Base-by-base conservation (phyloP, 345 rosid genomes). In the Bretschneidera sinensis region DNA sequence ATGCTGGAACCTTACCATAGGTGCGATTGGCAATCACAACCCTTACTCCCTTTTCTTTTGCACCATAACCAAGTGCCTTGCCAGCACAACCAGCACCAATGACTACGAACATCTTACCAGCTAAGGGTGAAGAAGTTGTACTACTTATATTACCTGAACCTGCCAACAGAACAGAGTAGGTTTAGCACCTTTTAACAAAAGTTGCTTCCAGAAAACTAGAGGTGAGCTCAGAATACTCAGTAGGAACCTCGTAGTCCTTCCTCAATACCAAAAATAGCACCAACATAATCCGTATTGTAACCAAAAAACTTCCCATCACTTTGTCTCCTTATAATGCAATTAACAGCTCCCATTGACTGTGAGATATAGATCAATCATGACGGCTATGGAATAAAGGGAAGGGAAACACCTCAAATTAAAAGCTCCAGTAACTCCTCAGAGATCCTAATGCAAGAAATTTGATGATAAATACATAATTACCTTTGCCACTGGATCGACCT, bases 11-110 rank as follows among this genome's bases (percentile, higher is more conserved):
- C 50, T 79, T 67, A 84, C 98, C 87, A 54, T 65, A 89, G 43
- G 97, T 87, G 28, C 99, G 87, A 75, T 94, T 94, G 47, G 97
- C 92, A 72, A 89, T 87, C 48, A 83, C 84, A 50, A 89, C 84
- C 66, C 80, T 84, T 0, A 92, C 97, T 19, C 97, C 97, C 57
- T 94, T 94, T 55, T 78, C 86, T 69, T 86, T 89, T 66, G 99
- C 99, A 66, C 97, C 97, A 65, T 79, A 94, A 67, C 90, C 97
- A 69, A 94, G 92, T 28, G 97, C 96, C 84, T 86, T 89, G 60
- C 97, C 95, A 63, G 97, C 92, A 67, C 97, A 95, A 50, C 99
- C 97, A 51, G 97, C 90, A 73, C 99, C 97, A 71, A 92, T 81
- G 74, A 89, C 92, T 50, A 87, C 92, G 62, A 94, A 86, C 61